Evolutionary conservation across 768 basidiomycete genomes (phyloP).

Genomic region (Tephrocybe sp.): DNA sequence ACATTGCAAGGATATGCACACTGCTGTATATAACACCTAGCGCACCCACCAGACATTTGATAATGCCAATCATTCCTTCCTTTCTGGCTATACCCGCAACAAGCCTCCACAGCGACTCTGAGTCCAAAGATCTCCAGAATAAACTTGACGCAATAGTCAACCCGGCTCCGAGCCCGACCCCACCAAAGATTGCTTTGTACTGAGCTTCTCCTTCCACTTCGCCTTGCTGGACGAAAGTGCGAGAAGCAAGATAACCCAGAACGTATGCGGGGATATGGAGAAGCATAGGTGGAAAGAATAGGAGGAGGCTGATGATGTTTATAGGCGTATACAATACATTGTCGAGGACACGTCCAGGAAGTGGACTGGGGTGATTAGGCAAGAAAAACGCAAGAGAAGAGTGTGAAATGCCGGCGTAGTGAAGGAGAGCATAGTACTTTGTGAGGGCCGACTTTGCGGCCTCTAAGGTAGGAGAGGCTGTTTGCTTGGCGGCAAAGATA

Average conservation of each 20-base stretch:
- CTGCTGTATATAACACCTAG: constrained; percentile 24
- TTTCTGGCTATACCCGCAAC: constrained; percentile 1
- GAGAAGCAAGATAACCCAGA: constrained; percentile 40
- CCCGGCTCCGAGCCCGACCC: constrained; percentile 36
- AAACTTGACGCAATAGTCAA: constrained; percentile 21
- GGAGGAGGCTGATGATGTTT: constrained; percentile 31
- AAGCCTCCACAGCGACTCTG: constrained; percentile 9
- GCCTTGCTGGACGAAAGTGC: constrained; percentile 39
- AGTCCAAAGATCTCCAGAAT: constrained; percentile 17
- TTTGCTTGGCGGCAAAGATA: constrained; percentile 12
- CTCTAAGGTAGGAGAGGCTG: not conserved
- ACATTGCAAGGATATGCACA: constrained; percentile 36
- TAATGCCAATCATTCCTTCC: constrained; percentile 3
- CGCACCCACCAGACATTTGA: constrained; percentile 5
- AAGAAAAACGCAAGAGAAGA: constrained; percentile 31
- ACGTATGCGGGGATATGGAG: constrained; percentile 60
- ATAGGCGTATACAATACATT: constrained; percentile 27
- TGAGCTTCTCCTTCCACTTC: constrained; percentile 72
- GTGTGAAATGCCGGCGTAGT: constrained; percentile 50
- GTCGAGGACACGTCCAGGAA: constrained; percentile 14
- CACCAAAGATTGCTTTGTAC: constrained; percentile 64
- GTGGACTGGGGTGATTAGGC: not conserved
- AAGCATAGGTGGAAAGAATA: constrained; percentile 45
- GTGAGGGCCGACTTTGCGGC: constrained; percentile 43
- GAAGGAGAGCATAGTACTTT: constrained; percentile 47